Conservation (phyloP, 169 alveolate genomes). For the Plasmodium inui region DNA sequence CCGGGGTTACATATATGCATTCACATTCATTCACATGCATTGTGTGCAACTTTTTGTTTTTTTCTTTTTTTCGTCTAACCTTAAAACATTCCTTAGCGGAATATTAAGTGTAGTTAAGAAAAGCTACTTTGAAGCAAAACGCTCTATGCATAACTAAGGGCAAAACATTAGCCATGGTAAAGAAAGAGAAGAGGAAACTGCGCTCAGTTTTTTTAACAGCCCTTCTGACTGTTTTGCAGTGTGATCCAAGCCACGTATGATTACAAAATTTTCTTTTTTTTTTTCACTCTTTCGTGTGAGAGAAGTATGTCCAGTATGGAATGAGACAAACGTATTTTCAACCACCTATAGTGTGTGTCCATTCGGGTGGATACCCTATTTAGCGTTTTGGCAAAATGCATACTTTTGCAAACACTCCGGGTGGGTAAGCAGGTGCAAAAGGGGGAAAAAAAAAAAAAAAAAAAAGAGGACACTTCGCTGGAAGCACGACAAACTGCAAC, state of each 20-base stretch:
- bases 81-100: neutral
- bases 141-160: neutral
- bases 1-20: neutral
- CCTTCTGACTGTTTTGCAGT: neutral
- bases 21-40: neutral
- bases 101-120: neutral
- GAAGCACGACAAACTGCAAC: neutral
- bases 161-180: neutral
- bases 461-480: neutral
- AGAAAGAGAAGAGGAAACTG: neutral
- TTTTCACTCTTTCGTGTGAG: no score
- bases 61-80: neutral
- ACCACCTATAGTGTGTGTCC: no score
- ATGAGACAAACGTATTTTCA: no score
- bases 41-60: neutral
- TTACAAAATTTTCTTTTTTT: neutral
- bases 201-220: neutral
- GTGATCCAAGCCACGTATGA: neutral
- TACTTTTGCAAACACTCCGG: no score
- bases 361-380: no score
- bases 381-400: no score
- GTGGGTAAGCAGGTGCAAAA: neutral
- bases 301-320: no score
- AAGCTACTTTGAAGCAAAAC: neutral
- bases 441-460: neutral